Evolutionary conservation across 2,329 filamentous ascomycete genomes (phyloP).

Genomic region (Arthrobotrys conoides): DNA sequence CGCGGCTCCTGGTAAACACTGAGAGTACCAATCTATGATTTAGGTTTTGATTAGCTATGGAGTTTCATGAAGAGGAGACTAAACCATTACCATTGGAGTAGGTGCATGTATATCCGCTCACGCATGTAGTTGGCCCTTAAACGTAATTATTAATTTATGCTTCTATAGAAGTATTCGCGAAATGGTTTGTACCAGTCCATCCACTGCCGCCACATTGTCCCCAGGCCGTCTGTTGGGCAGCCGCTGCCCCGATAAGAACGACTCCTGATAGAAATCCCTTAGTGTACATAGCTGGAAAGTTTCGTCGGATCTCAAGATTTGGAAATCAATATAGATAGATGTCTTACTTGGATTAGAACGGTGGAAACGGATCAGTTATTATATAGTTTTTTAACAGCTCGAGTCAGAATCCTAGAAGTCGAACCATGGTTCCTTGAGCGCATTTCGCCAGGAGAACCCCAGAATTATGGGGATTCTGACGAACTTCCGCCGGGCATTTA

Average conservation of each 20-base stretch:
- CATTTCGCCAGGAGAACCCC: not conserved
- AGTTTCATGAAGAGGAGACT: not conserved
- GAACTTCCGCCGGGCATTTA: not conserved
- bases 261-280: conserved; percentile 31
- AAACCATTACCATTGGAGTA: conserved; percentile 44
- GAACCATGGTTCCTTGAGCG: conserved; percentile 42
- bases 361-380: conserved; percentile 22
- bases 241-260: conserved; percentile 1
- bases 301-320: not conserved
- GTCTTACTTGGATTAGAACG: conserved; percentile 5
- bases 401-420: no score
- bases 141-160: not conserved
- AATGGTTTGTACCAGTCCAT: conserved; percentile 39
- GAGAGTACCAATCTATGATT: conserved; percentile 44
- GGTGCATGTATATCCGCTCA: conserved; percentile 43
- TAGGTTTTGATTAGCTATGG: not conserved
- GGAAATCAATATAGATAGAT: conserved; percentile 3
- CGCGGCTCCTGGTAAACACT: conserved; percentile 42
- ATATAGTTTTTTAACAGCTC: not conserved
- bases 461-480: not conserved
- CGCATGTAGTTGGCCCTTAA: conserved; percentile 42
- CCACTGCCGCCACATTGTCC: conserved; percentile 56
- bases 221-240: conserved; percentile 50
- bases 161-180: not conserved
- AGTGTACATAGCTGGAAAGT: conserved; percentile 16